These are phyloP conservation scores for Candida quercuum DNA, from an alignment of 805 yeast genomes.

Conservation along the genomic window DNA sequence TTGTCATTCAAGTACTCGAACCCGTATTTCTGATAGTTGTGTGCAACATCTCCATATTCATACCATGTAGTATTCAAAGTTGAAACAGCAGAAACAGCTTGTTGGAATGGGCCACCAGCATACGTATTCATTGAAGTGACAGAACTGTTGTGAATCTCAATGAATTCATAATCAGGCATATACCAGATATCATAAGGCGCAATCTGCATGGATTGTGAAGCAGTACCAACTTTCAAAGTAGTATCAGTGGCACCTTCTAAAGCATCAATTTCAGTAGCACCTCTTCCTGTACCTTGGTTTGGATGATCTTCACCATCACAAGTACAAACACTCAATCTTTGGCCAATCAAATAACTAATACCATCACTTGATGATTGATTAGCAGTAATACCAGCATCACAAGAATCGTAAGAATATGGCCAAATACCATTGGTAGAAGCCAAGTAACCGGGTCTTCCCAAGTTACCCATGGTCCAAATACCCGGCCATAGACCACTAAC, in stretches of 20 bases:
- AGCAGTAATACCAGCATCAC: constrained; percentile 94
- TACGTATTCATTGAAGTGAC: constrained; percentile 81
- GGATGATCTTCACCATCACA: constrained; percentile 87
- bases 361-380: constrained; percentile 92
- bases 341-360: constrained; percentile 81
- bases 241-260: constrained; percentile 78
- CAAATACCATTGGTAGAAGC: constrained; percentile 90
- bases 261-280: constrained; percentile 93
- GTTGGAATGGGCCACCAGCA: constrained; percentile 91
- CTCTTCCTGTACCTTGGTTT: constrained; percentile 81
- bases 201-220: constrained; percentile 87
- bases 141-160: constrained; percentile 64
- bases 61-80: constrained; percentile 82
- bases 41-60: constrained; percentile 48
- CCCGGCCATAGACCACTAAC: constrained; percentile 94
- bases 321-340: constrained; percentile 68
- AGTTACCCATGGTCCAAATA: constrained; percentile 89
- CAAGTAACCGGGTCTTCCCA: constrained; percentile 86
- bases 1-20: constrained; percentile 73
- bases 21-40: constrained; percentile 66
- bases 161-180: constrained; percentile 77
- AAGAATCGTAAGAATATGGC: constrained; percentile 85
- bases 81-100: constrained; percentile 82
- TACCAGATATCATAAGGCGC: constrained; percentile 97
- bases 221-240: constrained; percentile 43